Evolutionary conservation across 768 basidiomycete species (phyloP).

Genomic region (Podaxis sp.): DNA sequence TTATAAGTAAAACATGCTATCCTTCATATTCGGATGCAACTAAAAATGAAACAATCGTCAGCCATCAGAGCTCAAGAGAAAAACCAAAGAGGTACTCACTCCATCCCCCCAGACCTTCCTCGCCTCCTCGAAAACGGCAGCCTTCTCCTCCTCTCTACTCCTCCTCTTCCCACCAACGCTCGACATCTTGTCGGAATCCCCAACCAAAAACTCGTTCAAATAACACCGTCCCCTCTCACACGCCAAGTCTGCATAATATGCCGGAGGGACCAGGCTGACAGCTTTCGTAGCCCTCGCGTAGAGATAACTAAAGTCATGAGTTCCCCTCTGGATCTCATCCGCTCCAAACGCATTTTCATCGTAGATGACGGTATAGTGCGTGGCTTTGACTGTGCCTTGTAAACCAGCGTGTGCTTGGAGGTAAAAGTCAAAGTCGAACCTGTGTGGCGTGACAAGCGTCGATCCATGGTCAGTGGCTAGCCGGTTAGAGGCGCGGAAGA

Average conservation of each 20-base stretch:
- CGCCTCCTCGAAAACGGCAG: conserved; percentile 43
- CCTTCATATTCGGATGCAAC: conserved; percentile 55
- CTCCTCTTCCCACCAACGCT: conserved; percentile 21
- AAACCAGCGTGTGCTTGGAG: conserved; percentile 75
- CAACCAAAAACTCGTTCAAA: conserved; percentile 67
- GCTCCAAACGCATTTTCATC: conserved; percentile 71
- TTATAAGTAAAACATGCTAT: conserved; percentile 77
- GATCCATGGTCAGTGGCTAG: not conserved
- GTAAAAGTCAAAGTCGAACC: conserved; percentile 66
- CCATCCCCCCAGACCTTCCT: conserved; percentile 51
- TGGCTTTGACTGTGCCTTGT: conserved; percentile 68
- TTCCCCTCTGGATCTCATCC: conserved; percentile 72
- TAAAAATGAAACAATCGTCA: conserved; percentile 19
- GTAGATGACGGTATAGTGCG: conserved; percentile 78
- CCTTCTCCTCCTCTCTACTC: conserved; percentile 37
- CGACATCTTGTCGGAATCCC: conserved; percentile 34
- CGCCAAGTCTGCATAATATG: conserved; percentile 80
- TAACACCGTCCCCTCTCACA: conserved; percentile 80
- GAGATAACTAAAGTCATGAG: conserved; percentile 66
- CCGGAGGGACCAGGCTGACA: conserved; percentile 77
- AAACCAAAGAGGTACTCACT: conserved; percentile 28
- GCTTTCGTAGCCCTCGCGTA: conserved; percentile 85
- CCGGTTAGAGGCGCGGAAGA: not conserved
- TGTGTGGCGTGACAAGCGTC: conserved; percentile 19
- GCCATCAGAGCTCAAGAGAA: not conserved